Base-by-base conservation (phyloP, 208 protist species). In the Vickermania spadyakhi region DNA sequence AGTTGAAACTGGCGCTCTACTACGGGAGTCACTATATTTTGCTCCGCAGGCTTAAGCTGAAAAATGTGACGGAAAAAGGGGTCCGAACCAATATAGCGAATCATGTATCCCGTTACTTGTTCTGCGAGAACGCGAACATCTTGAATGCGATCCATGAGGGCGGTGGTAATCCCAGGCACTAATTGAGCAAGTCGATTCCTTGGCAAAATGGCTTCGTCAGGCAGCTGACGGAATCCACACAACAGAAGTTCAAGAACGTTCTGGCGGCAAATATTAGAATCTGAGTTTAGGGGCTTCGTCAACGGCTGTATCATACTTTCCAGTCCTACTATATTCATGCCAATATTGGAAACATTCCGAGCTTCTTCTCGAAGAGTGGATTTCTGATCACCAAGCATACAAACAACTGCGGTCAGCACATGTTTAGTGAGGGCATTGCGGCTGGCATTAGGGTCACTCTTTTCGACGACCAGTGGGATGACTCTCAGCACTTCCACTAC, bases 311-410 rank as follows among this genome's bases (percentile, higher is more conserved):
- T 68, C 61, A 87, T 30, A 22, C 54, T 30, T 25, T 91, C 84
- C 0, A 94, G 56, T 0, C 88, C 88, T 21, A 91, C 59, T 7
- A 73, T 72, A 22, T 80, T 62, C 66, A 94, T 69, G 25, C 70
- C 54, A 11, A 80, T 42, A 36, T 79, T 75, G 11, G 74, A 74
- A 26, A 92, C 68, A 30, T 72, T 73, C 21, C 66, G 69, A 41
- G 88, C 81, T 62, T 91, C 84, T 11, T 95, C 88, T 5, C 88
- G 84, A 58, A 95, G 60, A 22, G 60, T 64, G 2, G 70, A 56
- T 56, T 95, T 95, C 60, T 92, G 81, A 54, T 95, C 88, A 0
- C 84, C 85, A 0, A 95, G 68, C 72, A 89, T 87, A 29, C 73
- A 64, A 25, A 87, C 45, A 4, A 80, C 80, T n/a, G 72, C 69